These are phyloP conservation scores for Coprinopsis marcescibilis DNA, from an alignment of 768 basidiomycete genomes.

Conservation along the genomic window DNA sequence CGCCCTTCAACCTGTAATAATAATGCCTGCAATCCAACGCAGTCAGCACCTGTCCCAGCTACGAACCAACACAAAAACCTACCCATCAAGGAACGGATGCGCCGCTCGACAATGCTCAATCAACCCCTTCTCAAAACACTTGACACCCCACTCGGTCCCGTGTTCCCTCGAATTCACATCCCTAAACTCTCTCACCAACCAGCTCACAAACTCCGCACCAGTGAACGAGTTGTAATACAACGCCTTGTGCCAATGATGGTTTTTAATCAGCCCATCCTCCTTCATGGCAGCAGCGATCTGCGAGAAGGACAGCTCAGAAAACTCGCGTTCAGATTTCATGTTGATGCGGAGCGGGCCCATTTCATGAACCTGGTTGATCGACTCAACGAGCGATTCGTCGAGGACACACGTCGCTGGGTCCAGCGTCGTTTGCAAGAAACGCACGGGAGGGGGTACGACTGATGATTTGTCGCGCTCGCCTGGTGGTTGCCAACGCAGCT, in stretches of 20 bases:
- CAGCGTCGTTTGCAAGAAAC: slow-evolving; percentile 80
- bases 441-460: slow-evolving; percentile 55
- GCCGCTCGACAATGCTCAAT: slow-evolving; percentile 77
- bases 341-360: slow-evolving; percentile 73
- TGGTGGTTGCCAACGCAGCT: slow-evolving; percentile 70
- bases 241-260: slow-evolving; percentile 75
- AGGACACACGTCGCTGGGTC: slow-evolving; percentile 74
- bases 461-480: slow-evolving; percentile 52
- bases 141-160: slow-evolving; percentile 72
- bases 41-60: not conserved
- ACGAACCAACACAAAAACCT: not conserved
- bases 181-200: slow-evolving; percentile 87
- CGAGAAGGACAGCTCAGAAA: slow-evolving; percentile 55
- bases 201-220: slow-evolving; percentile 84
- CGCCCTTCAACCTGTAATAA: slow-evolving; percentile 78
- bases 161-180: slow-evolving; percentile 82
- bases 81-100: slow-evolving; percentile 89
- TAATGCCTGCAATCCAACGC: slow-evolving; percentile 61
- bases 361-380: slow-evolving; percentile 76
- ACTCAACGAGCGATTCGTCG: slow-evolving; percentile 73
- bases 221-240: slow-evolving; percentile 81
- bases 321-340: slow-evolving; percentile 71
- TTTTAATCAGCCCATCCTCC: slow-evolving; percentile 80
- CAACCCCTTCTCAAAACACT: slow-evolving; percentile 73
- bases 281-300: slow-evolving; percentile 80